Percentiles rank a stretch among this genome's conserved stretches.
phyloP scores from a whole-genome alignment of 495 filamentous ascomycete species.

The Arthonia radiata region DNA sequence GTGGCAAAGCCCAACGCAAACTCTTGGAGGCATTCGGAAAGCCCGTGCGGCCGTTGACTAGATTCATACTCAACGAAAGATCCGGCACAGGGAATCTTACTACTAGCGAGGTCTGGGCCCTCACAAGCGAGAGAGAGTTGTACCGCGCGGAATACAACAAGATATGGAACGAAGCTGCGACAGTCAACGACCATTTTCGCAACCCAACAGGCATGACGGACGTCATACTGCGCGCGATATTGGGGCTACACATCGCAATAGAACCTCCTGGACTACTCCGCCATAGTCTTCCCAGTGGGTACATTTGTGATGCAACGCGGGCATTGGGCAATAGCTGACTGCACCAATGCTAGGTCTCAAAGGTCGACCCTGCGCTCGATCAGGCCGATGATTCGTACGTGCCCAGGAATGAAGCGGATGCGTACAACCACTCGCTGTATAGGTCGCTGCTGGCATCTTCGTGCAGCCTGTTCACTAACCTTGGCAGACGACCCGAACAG shows the following conservation, averaged over 20 bases:
- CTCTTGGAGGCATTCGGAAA: constrained; percentile 28
- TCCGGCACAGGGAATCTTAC: constrained; percentile 16
- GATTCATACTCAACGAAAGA: constrained; percentile 26
- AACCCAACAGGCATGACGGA: constrained; percentile 23
- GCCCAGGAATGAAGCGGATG: constrained; percentile 17
- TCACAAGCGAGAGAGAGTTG: constrained; percentile 22
- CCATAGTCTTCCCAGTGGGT: constrained; percentile 33
- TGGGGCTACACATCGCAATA: constrained; percentile 52
- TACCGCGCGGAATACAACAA: constrained; percentile 34
- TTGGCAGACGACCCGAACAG: constrained; percentile 10
- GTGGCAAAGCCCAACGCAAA: constrained; percentile 23
- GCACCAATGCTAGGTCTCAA: too few relatives aligned
- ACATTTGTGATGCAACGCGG: too few relatives aligned
- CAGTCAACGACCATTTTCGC: constrained; percentile 2
- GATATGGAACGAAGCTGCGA: constrained; percentile 28
- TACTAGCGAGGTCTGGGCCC: constrained; percentile 20
- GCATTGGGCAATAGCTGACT: neutral
- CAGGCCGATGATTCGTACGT: constrained; percentile 15
- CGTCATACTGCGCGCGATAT: constrained; percentile 39
- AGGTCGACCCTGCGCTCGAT: too few relatives aligned
- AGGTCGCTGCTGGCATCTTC: constrained; percentile 3
- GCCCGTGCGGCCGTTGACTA: constrained; percentile 24
- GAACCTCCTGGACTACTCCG: constrained; percentile 49
- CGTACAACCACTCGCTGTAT: constrained; percentile 22
- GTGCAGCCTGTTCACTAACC: too few relatives aligned